These are phyloP conservation scores for Austroboletus eburneus DNA, from an alignment of 768 basidiomycete genomes.

Conservation along the genomic window DNA sequence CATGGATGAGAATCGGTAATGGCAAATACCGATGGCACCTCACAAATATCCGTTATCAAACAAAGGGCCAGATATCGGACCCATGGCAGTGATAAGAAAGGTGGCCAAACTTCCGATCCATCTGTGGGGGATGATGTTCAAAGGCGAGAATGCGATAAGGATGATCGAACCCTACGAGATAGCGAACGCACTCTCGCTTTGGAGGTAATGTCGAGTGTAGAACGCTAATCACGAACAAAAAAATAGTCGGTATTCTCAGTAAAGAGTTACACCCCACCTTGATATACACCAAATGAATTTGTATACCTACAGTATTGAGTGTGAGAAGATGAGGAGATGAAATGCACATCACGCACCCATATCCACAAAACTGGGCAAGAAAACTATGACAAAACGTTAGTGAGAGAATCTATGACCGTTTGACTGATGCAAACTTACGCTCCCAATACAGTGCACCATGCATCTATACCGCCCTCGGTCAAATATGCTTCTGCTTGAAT, in stretches of 20 bases:
- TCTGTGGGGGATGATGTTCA: slow-evolving; percentile 6
- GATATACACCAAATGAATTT: slow-evolving; percentile 27
- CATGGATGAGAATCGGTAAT: neutral
- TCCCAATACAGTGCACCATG: slow-evolving; percentile 26
- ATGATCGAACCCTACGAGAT: slow-evolving; percentile 16
- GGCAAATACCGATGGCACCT: neutral
- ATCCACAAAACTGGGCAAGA: slow-evolving; percentile 24
- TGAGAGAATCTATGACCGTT: neutral
- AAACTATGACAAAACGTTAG: slow-evolving; percentile 15
- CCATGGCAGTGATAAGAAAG: slow-evolving; percentile 17
- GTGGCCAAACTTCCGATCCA: slow-evolving; percentile 25
- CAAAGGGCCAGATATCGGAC: slow-evolving; percentile 22
- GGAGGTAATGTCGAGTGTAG: slow-evolving; percentile 18
- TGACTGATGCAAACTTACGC: slow-evolving; percentile 10
- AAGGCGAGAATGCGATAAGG: neutral
- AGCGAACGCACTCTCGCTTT: slow-evolving; percentile 19
- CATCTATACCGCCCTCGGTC: slow-evolving; percentile 13
- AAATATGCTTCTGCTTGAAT: neutral
- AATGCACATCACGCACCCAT: slow-evolving; percentile 12
- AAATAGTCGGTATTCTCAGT: too few relatives aligned
- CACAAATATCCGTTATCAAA: slow-evolving; percentile 29
- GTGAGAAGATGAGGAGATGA: neutral
- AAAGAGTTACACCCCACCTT: slow-evolving; percentile 15
- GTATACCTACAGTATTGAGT: slow-evolving; percentile 14
- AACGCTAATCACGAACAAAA: slow-evolving; percentile 9